phyloP scores from a whole-genome alignment of 192 early-diverging fungal species.

The Coemansia sp. region DNA sequence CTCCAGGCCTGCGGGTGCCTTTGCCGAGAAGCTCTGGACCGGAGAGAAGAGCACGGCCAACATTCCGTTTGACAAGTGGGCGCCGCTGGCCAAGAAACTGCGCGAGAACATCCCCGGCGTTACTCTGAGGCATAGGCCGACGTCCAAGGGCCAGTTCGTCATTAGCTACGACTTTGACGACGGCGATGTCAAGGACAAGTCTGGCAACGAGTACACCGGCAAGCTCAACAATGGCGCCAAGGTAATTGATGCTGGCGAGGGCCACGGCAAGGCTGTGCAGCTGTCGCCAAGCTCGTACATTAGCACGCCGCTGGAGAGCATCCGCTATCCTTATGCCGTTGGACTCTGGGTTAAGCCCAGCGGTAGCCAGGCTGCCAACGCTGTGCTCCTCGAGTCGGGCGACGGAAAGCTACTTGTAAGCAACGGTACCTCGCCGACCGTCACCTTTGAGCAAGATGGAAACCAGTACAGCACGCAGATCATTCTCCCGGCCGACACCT shows the following conservation, averaged over 20 bases:
- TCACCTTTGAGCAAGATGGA: conserved; percentile 44
- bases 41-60: conserved; percentile 39
- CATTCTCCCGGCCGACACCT: conserved; percentile 23
- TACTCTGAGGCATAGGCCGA: conserved; percentile 31
- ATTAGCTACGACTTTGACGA: conserved; percentile 47
- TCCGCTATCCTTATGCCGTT: conserved; percentile 41
- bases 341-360: conserved; percentile 48
- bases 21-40: conserved; percentile 51
- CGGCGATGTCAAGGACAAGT: conserved; percentile 31
- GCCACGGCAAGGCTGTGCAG: conserved; percentile 42
- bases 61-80: conserved; percentile 42
- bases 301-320: conserved; percentile 38
- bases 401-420: conserved; percentile 41
- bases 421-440: conserved; percentile 27
- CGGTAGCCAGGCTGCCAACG: conserved; percentile 31
- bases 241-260: conserved; percentile 36
- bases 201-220: conserved; percentile 45
- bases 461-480: conserved; percentile 45
- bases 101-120: conserved; percentile 50
- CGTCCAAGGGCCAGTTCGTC: conserved; percentile 39
- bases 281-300: conserved; percentile 33
- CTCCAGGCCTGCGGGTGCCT: conserved; percentile 38
- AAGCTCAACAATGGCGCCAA: conserved; percentile 45
- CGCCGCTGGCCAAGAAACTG: conserved; percentile 49
- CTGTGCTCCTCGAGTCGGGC: conserved; percentile 38